Evolutionary conservation across 2,329 filamentous ascomycete genomes (phyloP).

Genomic region (Neospermospora avenae): DNA sequence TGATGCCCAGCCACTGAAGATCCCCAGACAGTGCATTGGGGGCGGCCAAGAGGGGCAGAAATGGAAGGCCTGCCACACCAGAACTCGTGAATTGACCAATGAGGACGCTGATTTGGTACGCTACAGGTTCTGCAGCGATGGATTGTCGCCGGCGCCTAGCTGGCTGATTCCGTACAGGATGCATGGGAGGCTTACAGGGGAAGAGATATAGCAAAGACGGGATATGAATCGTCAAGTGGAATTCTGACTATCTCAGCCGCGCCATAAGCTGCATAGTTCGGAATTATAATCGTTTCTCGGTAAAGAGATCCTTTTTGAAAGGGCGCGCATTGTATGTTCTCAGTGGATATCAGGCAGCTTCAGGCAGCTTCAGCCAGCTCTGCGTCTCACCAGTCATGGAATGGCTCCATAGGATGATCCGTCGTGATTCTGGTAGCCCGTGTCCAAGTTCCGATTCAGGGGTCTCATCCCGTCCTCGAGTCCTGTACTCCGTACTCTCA

Average conservation of each 20-base stretch:
- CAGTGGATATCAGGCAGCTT: background rate
- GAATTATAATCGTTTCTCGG: background rate
- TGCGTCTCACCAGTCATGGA: too few species aligned
- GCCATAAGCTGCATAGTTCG: background rate
- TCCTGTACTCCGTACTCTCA: background rate
- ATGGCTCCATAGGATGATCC: too few species aligned
- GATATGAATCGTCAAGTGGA: background rate
- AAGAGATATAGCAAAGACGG: background rate
- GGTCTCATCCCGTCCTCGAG: background rate
- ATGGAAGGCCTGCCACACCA: background rate
- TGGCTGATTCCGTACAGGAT: background rate
- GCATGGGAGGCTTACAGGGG: background rate
- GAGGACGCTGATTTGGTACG: background rate
- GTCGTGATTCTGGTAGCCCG: too few species aligned
- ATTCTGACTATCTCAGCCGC: background rate
- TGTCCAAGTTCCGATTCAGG: background rate
- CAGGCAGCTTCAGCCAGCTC: background rate
- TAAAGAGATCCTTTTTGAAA: background rate
- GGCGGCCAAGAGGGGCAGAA: background rate
- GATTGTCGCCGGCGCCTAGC: background rate
- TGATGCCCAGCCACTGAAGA: background rate
- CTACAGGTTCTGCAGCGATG: background rate
- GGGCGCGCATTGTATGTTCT: too few species aligned
- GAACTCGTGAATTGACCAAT: slow-evolving; percentile 16
- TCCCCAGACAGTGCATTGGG: background rate